Evolutionary conservation across 2,329 filamentous ascomycete genomes (phyloP), one percentile per base, ranked within the genome.

Genomic region (Blastomyces parvus): DNA sequence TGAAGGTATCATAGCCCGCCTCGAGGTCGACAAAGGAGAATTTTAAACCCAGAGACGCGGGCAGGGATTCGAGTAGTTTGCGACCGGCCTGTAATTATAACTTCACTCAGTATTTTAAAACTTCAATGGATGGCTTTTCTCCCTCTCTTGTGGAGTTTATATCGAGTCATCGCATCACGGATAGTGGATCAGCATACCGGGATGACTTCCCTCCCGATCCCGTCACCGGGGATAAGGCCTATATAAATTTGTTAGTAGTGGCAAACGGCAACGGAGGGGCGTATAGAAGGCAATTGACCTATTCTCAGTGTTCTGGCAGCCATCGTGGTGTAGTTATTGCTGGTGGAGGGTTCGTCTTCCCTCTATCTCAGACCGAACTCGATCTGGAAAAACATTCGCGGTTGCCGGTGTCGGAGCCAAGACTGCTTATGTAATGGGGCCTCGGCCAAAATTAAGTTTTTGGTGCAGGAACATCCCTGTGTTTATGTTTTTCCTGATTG

Each of bases 121-220:
- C 52, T 55, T 55, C 57, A 59, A 30, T 46, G 22, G 57, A 19
- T 3, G n/a, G 1, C 5, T 13, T 38, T 25, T 33, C 13, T n/a
- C 25, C 8, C 11, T 27, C 4, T 30, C 19, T 33, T 30, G 4
- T 25, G 19, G 42, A 36, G 33, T 36, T 46, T 22, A 19, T 56
- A 36, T n/a, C 27, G 17, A 62, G 50, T 59, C 44, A 62, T 22
- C 14, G 42, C 27, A 44, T 40, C 40, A 40, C 14, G 36, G 60
- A 59, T 50, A 19, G 38, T 40, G 63, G 59, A 64, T 64, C 61
- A 63, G 66, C 73, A 64, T 73, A 81, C 89, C 68, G 94, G 94
- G 78, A 99, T 97, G 76, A 99, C 94, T 80, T 99, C 94, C 75
- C 90, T 90, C 79, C 94, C 94, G 79, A 99, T 99, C 78, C 94